Evolutionary conservation across 1,284 basidiomycete species (phyloP).

Genomic region (Malassezia slooffiae): DNA sequence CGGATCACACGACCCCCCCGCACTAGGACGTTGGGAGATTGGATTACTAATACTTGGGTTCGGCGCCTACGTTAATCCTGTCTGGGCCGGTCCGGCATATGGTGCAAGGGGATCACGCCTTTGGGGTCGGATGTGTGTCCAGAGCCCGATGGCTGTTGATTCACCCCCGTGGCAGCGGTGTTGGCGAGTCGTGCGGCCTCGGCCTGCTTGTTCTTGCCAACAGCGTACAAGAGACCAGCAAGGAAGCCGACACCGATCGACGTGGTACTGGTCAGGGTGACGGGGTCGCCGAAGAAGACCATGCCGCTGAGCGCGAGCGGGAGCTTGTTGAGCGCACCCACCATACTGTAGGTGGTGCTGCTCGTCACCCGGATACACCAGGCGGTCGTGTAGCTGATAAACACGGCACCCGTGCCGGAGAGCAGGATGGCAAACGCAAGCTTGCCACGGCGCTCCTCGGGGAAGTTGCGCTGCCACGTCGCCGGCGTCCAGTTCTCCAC

Average conservation of each 20-base stretch:
- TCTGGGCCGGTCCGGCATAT: too few relatives aligned
- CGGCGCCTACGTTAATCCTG: too few relatives aligned
- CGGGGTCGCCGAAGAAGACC: constrained; percentile 58
- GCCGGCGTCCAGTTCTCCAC: constrained; percentile 80
- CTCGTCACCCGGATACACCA: constrained; percentile 96
- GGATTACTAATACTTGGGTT: too few relatives aligned
- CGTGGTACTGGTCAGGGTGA: constrained; percentile 74
- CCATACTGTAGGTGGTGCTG: constrained; percentile 98
- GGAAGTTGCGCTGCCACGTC: constrained; percentile 76
- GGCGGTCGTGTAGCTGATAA: constrained; percentile 95
- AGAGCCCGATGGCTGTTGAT: not conserved
- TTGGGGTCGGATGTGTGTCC: constrained; percentile 13
- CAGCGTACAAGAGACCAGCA: constrained; percentile 55
- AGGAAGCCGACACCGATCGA: constrained; percentile 82
- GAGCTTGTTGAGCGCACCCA: constrained; percentile 94
- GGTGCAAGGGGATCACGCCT: constrained; percentile 21
- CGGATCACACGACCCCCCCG: too few relatives aligned
- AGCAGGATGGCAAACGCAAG: constrained; percentile 81
- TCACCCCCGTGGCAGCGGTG: constrained; percentile 21
- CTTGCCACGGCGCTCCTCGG: constrained; percentile 65
- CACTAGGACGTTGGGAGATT: too few relatives aligned
- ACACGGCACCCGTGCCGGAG: constrained; percentile 90
- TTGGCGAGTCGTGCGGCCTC: constrained; percentile 24
- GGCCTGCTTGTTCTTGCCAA: constrained; percentile 44
- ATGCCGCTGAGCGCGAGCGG: constrained; percentile 61